phyloP scores from a whole-genome alignment of 768 basidiomycete species.

The Austroboletus festivus region DNA sequence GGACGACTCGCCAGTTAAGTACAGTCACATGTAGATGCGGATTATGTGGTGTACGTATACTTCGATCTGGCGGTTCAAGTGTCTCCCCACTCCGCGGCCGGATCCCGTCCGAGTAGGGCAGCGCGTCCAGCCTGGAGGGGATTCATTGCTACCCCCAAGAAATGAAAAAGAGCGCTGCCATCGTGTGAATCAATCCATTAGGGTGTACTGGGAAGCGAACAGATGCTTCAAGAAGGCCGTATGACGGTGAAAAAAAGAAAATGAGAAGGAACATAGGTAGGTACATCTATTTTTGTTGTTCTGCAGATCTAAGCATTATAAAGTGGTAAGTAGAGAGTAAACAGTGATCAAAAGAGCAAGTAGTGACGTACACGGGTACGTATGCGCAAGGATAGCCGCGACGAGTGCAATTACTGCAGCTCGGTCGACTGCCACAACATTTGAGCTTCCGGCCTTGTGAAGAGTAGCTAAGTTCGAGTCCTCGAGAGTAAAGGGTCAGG shows the following conservation, averaged over 20 bases:
- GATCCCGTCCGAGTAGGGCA: constrained; percentile 6
- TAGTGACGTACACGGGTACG: constrained; percentile 56
- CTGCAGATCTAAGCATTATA: constrained; percentile 19
- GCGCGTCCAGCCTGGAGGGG: constrained; percentile 1
- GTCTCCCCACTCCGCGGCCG: constrained; percentile 3
- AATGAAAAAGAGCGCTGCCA: constrained; percentile 11
- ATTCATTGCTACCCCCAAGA: constrained; percentile 9
- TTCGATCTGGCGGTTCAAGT: constrained; percentile 11
- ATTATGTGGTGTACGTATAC: constrained; percentile 30
- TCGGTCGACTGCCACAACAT: constrained; percentile 63
- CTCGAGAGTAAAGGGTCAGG: background rate
- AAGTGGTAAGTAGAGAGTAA: constrained; percentile 1
- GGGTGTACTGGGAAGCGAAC: constrained; percentile 20
- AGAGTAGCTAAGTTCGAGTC: background rate
- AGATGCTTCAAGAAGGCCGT: constrained; percentile 12
- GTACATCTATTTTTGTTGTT: constrained; percentile 31
- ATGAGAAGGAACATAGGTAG: background rate
- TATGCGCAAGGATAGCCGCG: constrained; percentile 59
- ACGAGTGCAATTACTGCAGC: constrained; percentile 63
- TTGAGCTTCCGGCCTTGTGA: constrained; percentile 63
- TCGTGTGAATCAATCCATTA: constrained; percentile 24
- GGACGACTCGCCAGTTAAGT: background rate
- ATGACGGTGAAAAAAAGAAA: background rate
- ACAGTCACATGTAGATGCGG: background rate
- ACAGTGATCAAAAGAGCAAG: constrained; percentile 1